Conservation (phyloP, 192 early-diverging fungal genomes). For the Coemansia sp. region DNA sequence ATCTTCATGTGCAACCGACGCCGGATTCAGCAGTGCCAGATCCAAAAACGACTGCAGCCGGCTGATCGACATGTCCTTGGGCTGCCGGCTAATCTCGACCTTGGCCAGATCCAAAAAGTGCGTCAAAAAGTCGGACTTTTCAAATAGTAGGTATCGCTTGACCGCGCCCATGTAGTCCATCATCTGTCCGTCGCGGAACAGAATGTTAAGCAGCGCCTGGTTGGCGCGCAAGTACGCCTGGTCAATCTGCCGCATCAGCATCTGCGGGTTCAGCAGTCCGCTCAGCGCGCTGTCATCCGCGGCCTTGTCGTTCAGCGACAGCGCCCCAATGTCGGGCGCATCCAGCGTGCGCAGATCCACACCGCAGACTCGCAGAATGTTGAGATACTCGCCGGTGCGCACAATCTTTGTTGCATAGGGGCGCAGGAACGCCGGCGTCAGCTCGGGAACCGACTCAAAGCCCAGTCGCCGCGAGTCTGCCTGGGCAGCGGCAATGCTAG, state of each 20-base stretch:
- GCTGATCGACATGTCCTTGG: slow-evolving; percentile 57
- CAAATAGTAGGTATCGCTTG: slow-evolving; percentile 89
- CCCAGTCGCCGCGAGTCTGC: slow-evolving; percentile 6
- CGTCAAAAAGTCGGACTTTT: slow-evolving; percentile 89
- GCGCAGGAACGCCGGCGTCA: slow-evolving; percentile 72
- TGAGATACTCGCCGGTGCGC: slow-evolving; percentile 90
- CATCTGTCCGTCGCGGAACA: slow-evolving; percentile 75
- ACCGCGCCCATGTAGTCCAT: slow-evolving; percentile 76
- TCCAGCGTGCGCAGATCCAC: slow-evolving; percentile 36
- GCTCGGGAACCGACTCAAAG: slow-evolving; percentile 31
- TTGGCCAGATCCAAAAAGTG: slow-evolving; percentile 90
- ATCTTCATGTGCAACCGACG: slow-evolving; percentile 73
- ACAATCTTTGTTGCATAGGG: slow-evolving; percentile 76
- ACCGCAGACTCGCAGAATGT: slow-evolving; percentile 81
- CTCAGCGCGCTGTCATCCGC: slow-evolving; percentile 6
- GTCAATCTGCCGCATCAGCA: slow-evolving; percentile 66
- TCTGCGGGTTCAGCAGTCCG: slow-evolving; percentile 38
- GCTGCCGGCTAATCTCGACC: slow-evolving; percentile 46
- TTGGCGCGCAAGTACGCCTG: slow-evolving; percentile 87
- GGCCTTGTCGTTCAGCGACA: not conserved
- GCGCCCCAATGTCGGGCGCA: not conserved
- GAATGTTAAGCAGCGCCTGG: slow-evolving; percentile 69
- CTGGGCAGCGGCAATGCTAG: no score
- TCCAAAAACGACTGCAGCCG: slow-evolving; percentile 84
- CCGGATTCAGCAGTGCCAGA: slow-evolving; percentile 79